Evolutionary conservation across 352 stramenopile genomes (phyloP).

Genomic region (Blastocystis sp.): DNA sequence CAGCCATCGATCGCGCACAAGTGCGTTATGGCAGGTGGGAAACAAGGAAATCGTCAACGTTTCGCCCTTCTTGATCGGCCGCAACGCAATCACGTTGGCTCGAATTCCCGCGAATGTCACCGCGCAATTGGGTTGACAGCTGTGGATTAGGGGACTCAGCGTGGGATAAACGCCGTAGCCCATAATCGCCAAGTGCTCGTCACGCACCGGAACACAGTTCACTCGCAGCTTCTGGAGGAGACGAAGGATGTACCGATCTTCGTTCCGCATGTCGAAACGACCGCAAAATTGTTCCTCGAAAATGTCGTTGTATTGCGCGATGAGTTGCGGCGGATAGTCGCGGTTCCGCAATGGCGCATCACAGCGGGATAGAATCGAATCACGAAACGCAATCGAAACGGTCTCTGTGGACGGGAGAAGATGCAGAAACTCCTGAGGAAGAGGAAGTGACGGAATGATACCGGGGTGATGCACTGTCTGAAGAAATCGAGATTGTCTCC

Average conservation of each 20-base stretch:
- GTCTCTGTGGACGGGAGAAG: too few species aligned
- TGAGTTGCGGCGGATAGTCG: too few species aligned
- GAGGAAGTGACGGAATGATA: too few species aligned
- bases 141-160: neutral
- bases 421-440: too few species aligned
- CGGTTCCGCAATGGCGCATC: too few species aligned
- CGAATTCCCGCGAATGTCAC: neutral
- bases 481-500: too few species aligned
- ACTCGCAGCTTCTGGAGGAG: neutral
- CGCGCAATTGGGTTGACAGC: neutral
- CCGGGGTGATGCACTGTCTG: too few species aligned
- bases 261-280: too few species aligned
- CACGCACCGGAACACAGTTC: neutral
- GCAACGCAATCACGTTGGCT: neutral
- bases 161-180: constrained; percentile 9
- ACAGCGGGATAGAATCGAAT: too few species aligned
- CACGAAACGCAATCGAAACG: too few species aligned
- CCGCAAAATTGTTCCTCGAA: too few species aligned
- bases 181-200: neutral
- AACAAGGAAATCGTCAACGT: neutral
- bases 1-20: neutral
- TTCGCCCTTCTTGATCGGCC: neutral
- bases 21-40: neutral
- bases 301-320: too few species aligned
- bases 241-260: neutral